phyloP scores from a whole-genome alignment of 352 stramenopile genomes.

The Elongisporangium anandrum region DNA sequence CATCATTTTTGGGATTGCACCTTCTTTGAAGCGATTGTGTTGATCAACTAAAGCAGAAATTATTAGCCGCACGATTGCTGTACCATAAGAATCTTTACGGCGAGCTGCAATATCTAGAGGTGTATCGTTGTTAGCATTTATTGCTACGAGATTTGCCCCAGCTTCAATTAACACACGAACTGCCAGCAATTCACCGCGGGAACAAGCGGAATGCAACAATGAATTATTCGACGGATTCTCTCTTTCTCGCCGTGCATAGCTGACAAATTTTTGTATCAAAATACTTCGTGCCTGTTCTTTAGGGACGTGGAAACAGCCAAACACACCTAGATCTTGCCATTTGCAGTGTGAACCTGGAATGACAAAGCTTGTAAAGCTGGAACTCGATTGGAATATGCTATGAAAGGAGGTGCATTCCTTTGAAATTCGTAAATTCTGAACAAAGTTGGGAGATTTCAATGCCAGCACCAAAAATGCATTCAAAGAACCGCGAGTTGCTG shows the following conservation, averaged over 20 bases:
- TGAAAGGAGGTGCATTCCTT: slow-evolving; percentile 6
- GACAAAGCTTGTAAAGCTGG: background rate
- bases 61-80: slow-evolving; percentile 25
- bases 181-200: slow-evolving; percentile 23
- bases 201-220: slow-evolving; percentile 39
- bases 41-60: slow-evolving; percentile 9
- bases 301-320: slow-evolving; percentile 42
- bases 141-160: slow-evolving; percentile 22
- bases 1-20: slow-evolving; percentile 4
- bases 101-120: slow-evolving; percentile 32
- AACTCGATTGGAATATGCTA: slow-evolving; percentile 4
- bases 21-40: background rate
- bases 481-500: slow-evolving; percentile 32
- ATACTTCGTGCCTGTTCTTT: slow-evolving; percentile 22
- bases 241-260: slow-evolving; percentile 24
- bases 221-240: slow-evolving; percentile 17
- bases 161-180: slow-evolving; percentile 32
- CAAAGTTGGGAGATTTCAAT: slow-evolving; percentile 21
- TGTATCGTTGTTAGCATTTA: slow-evolving; percentile 23
- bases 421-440: slow-evolving; percentile 7
- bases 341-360: slow-evolving; percentile 28
- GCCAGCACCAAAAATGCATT: slow-evolving; percentile 39
- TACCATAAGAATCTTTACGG: slow-evolving; percentile 33
- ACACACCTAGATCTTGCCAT: slow-evolving; percentile 51
- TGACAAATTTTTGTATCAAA: slow-evolving; percentile 50